Percentiles rank a stretch among this genome's conserved stretches.
phyloP scores from a whole-genome alignment of 2,329 filamentous ascomycete species.

The Fusarium veterinarium region DNA sequence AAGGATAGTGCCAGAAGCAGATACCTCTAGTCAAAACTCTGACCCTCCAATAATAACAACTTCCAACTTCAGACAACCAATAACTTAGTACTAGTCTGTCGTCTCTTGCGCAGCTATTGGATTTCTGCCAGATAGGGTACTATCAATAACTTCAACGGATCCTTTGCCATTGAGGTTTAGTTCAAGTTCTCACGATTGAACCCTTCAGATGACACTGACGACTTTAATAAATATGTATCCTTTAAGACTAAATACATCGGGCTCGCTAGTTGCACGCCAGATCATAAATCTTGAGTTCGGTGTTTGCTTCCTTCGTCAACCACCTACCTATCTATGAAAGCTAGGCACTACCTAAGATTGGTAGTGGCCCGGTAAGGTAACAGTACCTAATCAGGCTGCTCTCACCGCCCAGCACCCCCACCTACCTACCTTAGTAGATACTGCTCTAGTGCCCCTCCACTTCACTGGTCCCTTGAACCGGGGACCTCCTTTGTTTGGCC shows the following conservation, averaged over 20 bases:
- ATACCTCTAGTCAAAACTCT: not conserved
- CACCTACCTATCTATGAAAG: not conserved
- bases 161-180: not conserved
- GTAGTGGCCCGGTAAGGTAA: not conserved
- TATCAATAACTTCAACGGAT: not conserved
- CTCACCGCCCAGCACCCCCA: not conserved
- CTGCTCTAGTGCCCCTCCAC: not conserved
- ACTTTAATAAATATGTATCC: not conserved
- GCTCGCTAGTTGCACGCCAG: not conserved
- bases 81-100: not conserved
- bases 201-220: not conserved
- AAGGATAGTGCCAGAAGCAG: not conserved
- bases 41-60: not conserved
- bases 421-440: not conserved
- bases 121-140: not conserved
- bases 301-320: not conserved
- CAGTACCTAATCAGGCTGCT: not conserved
- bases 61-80: not conserved
- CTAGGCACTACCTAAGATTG: not conserved
- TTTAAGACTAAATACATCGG: not conserved
- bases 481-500: conserved; percentile 30
- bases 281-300: not conserved
- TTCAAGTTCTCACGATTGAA: not conserved
- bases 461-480: conserved; percentile 3
- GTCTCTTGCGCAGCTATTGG: not conserved